These are phyloP conservation scores for Aquilaria agallochum DNA, from an alignment of 441 rosid genomes.

Conservation along the genomic window DNA sequence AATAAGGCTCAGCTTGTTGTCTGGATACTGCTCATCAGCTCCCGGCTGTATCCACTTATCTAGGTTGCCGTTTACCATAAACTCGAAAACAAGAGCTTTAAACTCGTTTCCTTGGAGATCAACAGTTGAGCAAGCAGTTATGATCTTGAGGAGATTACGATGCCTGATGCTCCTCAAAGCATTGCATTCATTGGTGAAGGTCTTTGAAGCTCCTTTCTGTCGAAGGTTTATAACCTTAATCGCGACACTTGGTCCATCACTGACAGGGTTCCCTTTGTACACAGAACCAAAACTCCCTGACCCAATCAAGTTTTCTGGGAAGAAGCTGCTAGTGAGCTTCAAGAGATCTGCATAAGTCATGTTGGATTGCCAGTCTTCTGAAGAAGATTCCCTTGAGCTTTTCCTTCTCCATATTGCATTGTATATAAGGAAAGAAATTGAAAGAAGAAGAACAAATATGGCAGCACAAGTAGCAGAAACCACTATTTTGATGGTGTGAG, in stretches of 20 bases:
- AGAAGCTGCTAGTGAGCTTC: background rate
- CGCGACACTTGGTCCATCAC: background rate
- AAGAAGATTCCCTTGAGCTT: background rate
- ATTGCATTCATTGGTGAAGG: conserved; percentile 3
- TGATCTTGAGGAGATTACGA: conserved; percentile 4
- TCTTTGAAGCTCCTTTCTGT: conserved; percentile 6
- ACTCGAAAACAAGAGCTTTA: conserved; percentile 9
- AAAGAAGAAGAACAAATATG: conserved; percentile 2
- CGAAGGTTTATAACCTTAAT: conserved; percentile 12
- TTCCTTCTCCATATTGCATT: conserved; percentile 12
- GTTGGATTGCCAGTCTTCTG: conserved; percentile 3
- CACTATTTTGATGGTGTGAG: conserved; percentile 1
- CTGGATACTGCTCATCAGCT: conserved; percentile 1
- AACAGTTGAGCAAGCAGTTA: conserved; percentile 1
- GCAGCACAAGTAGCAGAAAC: conserved; percentile 14
- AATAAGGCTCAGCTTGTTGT: conserved; percentile 5
- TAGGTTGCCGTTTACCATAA: conserved; percentile 13
- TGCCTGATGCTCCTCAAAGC: conserved; percentile 7
- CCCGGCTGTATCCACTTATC: conserved; percentile 5
- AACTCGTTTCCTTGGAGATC: conserved; percentile 6
- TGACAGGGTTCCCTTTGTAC: background rate
- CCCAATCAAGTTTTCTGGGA: conserved; percentile 2
- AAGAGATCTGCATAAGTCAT: conserved; percentile 2
- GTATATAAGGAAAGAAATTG: background rate
- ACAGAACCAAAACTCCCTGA: conserved; percentile 3